Evolutionary conservation across 2,329 filamentous ascomycete genomes (phyloP).

Genomic region (Aspergillus amoenus): DNA sequence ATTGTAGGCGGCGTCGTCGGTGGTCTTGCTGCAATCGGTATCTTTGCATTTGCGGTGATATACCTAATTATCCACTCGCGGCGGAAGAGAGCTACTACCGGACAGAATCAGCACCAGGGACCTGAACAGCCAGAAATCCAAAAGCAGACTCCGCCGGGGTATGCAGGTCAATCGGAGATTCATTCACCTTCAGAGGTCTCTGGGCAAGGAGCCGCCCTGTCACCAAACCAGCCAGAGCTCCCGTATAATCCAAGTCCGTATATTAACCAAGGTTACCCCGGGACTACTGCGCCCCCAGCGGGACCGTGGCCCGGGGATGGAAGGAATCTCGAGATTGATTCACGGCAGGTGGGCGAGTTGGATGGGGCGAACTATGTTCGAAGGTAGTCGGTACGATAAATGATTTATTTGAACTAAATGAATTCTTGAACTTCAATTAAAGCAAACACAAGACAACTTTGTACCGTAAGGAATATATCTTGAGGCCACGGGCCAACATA

Average conservation of each 20-base stretch:
- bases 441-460: no score
- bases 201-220: no score
- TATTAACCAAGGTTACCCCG: neutral
- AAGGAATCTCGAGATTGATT: neutral
- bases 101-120: no score
- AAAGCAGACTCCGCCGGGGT: neutral
- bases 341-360: neutral
- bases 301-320: neutral
- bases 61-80: neutral
- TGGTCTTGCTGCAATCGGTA: neutral
- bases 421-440: no score
- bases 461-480: no score
- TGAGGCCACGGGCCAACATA: no score
- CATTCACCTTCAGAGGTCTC: neutral
- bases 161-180: neutral
- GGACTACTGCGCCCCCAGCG: no score
- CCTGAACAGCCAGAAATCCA: neutral
- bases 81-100: neutral
- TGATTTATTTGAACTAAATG: no score
- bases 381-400: neutral
- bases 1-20: neutral
- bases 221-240: neutral
- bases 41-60: neutral
- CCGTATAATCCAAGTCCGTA: neutral
- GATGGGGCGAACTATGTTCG: neutral